phyloP scores from a whole-genome alignment of 768 basidiomycete species.

The Myochromella boudieri region DNA sequence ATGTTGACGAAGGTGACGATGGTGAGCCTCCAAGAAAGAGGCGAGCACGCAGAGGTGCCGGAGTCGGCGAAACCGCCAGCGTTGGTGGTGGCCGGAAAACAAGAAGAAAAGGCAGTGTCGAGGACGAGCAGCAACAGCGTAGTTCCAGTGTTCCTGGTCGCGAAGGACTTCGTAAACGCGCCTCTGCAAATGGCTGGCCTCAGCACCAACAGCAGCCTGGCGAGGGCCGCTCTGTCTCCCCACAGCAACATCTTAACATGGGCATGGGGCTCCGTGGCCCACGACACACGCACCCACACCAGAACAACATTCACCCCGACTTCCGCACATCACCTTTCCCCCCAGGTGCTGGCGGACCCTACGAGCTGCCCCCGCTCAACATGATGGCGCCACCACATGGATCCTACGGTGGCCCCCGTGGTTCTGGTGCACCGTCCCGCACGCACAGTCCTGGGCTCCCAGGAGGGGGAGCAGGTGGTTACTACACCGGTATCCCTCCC shows the following conservation, averaged over 20 bases:
- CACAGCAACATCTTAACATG: slow-evolving; percentile 17
- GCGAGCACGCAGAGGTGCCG: slow-evolving; percentile 42
- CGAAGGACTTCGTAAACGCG: slow-evolving; percentile 16
- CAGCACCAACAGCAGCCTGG: neutral
- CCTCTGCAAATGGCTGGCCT: slow-evolving; percentile 7
- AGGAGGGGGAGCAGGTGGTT: slow-evolving; percentile 24
- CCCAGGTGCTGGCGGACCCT: slow-evolving; percentile 36
- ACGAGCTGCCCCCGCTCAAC: slow-evolving; percentile 57
- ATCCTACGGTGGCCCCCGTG: slow-evolving; percentile 7
- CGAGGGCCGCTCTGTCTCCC: slow-evolving; percentile 9
- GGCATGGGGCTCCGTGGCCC: slow-evolving; percentile 21
- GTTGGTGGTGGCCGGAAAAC: slow-evolving; percentile 41
- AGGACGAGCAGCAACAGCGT: slow-evolving; percentile 7
- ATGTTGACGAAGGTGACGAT: slow-evolving; percentile 44
- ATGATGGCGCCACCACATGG: slow-evolving; percentile 22
- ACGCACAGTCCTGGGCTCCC: slow-evolving; percentile 59
- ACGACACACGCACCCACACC: slow-evolving; percentile 11
- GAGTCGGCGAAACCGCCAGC: slow-evolving; percentile 17
- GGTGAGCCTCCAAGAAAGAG: slow-evolving; percentile 59
- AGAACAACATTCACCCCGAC: slow-evolving; percentile 19
- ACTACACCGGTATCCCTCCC: slow-evolving; percentile 41
- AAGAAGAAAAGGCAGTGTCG: slow-evolving; percentile 14
- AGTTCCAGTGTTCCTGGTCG: slow-evolving; percentile 16
- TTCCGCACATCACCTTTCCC: slow-evolving; percentile 18
- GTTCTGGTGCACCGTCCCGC: slow-evolving; percentile 66